A percentile compares a stretch with the other conserved stretches of the same genome.
Evolutionary conservation across 2,329 filamentous ascomycete genomes (phyloP).

Genomic region (Cordyceps javanica): DNA sequence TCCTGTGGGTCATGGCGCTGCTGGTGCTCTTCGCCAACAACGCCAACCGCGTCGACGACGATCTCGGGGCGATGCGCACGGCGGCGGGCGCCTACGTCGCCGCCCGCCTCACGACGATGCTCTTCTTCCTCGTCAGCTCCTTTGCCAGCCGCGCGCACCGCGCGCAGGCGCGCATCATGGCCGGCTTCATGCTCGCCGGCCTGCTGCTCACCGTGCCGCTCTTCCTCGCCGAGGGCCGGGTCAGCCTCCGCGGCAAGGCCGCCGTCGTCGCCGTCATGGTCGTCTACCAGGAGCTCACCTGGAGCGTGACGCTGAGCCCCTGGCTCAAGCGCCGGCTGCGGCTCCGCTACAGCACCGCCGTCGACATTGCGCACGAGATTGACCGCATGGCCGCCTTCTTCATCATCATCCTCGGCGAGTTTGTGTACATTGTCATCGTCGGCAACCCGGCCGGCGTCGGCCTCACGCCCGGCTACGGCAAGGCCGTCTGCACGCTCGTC

Average conservation of each 20-base stretch:
- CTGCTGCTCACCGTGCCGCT: slow-evolving; percentile 38
- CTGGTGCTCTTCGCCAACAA: slow-evolving; percentile 44
- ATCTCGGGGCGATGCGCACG: slow-evolving; percentile 38
- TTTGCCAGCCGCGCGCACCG: slow-evolving; percentile 43
- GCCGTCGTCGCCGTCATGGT: slow-evolving; percentile 37
- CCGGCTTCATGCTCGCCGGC: slow-evolving; percentile 33
- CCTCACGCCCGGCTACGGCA: slow-evolving; percentile 35
- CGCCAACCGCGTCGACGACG: slow-evolving; percentile 35
- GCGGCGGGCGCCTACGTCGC: slow-evolving; percentile 40
- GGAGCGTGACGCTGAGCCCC: slow-evolving; percentile 39
- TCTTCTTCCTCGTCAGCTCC: slow-evolving; percentile 35
- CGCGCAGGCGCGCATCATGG: slow-evolving; percentile 38
- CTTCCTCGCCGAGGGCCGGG: slow-evolving; percentile 33
- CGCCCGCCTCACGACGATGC: slow-evolving; percentile 35
- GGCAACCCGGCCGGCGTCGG: slow-evolving; percentile 40
- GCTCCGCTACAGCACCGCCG: slow-evolving; percentile 40
- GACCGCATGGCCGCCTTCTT: slow-evolving; percentile 45
- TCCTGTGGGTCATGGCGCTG: slow-evolving; percentile 45
- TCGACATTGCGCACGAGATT: slow-evolving; percentile 43
- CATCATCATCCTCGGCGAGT: slow-evolving; percentile 46
- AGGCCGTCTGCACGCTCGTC: slow-evolving; percentile 41
- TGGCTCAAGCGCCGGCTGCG: slow-evolving; percentile 36
- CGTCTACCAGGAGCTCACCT: slow-evolving; percentile 35
- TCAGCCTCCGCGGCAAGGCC: slow-evolving; percentile 35
- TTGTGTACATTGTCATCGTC: slow-evolving; percentile 42